phyloP scores from a whole-genome alignment of 2,329 filamentous ascomycete species.

The Xylaria sp. region DNA sequence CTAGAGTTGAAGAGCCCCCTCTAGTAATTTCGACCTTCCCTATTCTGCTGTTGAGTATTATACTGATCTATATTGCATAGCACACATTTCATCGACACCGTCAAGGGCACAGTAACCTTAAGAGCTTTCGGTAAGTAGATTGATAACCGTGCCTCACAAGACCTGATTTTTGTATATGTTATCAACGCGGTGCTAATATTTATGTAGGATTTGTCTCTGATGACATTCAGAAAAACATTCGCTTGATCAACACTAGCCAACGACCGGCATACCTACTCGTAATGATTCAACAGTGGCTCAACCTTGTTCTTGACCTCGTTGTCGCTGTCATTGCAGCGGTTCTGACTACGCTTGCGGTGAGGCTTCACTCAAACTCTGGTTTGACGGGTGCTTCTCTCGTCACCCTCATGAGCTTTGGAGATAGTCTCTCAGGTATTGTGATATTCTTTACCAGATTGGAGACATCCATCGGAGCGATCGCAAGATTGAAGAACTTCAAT shows the following conservation, averaged over 20 bases:
- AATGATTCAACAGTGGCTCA: slow-evolving; percentile 56
- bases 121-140: slow-evolving; percentile 56
- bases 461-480: slow-evolving; percentile 50
- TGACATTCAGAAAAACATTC: slow-evolving; percentile 55
- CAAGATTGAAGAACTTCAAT: slow-evolving; percentile 44
- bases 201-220: slow-evolving; percentile 51
- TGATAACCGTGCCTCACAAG: neutral
- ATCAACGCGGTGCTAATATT: neutral
- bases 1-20: slow-evolving; percentile 62
- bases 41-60: neutral
- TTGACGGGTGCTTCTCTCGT: slow-evolving; percentile 48
- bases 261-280: slow-evolving; percentile 62
- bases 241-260: slow-evolving; percentile 60
- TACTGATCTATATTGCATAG: slow-evolving; percentile 27
- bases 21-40: slow-evolving; percentile 50
- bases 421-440: slow-evolving; percentile 44
- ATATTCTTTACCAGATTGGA: slow-evolving; percentile 47
- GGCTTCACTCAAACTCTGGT: slow-evolving; percentile 41
- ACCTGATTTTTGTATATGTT: neutral
- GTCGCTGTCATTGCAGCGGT: slow-evolving; percentile 42
- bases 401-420: slow-evolving; percentile 47
- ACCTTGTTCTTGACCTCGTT: slow-evolving; percentile 38
- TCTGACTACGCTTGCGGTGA: slow-evolving; percentile 41
- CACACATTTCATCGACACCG: slow-evolving; percentile 59
- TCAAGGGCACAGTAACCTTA: slow-evolving; percentile 59